phyloP scores from a whole-genome alignment of 352 stramenopile genomes.

The Pythium vanterpoolii region DNA sequence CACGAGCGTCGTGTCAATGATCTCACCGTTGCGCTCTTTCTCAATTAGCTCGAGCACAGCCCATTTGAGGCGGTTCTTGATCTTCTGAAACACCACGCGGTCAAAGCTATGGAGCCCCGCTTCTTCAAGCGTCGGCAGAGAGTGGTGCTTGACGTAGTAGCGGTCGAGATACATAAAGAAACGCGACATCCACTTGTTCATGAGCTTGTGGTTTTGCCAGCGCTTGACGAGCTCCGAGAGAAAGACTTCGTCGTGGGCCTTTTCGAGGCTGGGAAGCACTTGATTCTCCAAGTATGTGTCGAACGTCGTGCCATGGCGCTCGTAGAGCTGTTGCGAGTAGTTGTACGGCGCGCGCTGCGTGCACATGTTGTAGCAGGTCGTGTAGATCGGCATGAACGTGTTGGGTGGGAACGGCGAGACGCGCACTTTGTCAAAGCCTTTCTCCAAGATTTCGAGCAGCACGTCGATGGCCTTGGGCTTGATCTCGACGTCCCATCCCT shows the following conservation, averaged over 20 bases:
- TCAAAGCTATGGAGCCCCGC: constrained; percentile 86
- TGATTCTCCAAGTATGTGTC: constrained; percentile 88
- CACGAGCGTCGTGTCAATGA: constrained; percentile 97
- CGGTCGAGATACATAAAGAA: constrained; percentile 99
- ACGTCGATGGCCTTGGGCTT: constrained; percentile 89
- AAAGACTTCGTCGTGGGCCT: constrained; percentile 93
- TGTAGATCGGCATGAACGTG: constrained; percentile 90
- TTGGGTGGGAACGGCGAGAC: constrained; percentile 80
- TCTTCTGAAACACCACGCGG: constrained; percentile 78
- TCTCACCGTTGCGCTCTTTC: constrained; percentile 96
- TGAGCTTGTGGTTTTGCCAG: constrained; percentile 99
- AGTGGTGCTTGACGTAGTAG: constrained; percentile 98
- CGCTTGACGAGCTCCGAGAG: constrained; percentile 95
- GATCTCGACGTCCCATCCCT: constrained; percentile 86
- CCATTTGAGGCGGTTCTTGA: constrained; percentile 79
- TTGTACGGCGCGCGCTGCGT: constrained; percentile 99
- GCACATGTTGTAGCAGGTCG: constrained; percentile 99
- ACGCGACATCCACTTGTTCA: constrained; percentile 99
- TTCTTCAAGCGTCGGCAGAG: constrained; percentile 93
- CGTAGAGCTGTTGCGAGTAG: constrained; percentile 98
- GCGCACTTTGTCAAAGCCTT: constrained; percentile 81
- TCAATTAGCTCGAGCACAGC: constrained; percentile 97
- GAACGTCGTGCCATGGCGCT: constrained; percentile 92
- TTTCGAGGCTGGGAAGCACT: constrained; percentile 84
- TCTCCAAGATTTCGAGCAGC: constrained; percentile 82